Base-by-base conservation (phyloP, 2,329 filamentous ascomycete species). In the Penicillium occitanis region DNA sequence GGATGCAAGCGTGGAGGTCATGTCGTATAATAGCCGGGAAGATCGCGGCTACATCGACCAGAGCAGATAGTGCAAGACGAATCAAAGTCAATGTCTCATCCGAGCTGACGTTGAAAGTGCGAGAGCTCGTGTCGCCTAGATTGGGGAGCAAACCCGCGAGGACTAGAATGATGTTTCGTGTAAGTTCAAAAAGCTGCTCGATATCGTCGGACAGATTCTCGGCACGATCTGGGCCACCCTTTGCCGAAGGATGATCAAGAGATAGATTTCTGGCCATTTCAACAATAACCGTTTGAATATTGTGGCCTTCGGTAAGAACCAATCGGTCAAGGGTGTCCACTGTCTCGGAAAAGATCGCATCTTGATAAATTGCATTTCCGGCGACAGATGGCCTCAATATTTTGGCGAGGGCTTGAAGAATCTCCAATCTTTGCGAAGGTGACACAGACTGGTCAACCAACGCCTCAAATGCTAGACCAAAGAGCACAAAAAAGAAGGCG, bases 401-500 rank as follows among this genome's bases (percentile, higher is more conserved):
- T 82, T 96, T 97, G 82, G 95, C 96, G 50, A 99, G 84, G 0
- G 94, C 95, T 74, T 90, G 89, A 22, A 99, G 83, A 63, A 99
- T 97, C 68, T 93, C 93, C 33, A 97, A 81, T 6, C 91, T 92
- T 75, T 97, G 92, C 69, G 93, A 84, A 11, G 89, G 83, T 70
- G 91, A 88, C 25, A 87, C 86, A 5, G 91, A 89, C 57, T 93
- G 88, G 6, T 92, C 92, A 7, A 94, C 94, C 25, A 99, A 86
- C 19, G 96, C 94, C 79, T 99, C 96, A 71, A 99, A 98, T 0
- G 94, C 93, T 66, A 99, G 89, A 11, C 95, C 95, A 72, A 98
- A 99, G 0, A 99, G 85, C 14, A 99, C 94, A 73, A 99, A 99
- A 82, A 99, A 99, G 84, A 99, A 99, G 0, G 95, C 95, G 1